Evolutionary conservation across 164 flowering plant genomes (phyloP), one percentile per base, ranked within the genome.

Genomic region (Echeveria elegans): DNA sequence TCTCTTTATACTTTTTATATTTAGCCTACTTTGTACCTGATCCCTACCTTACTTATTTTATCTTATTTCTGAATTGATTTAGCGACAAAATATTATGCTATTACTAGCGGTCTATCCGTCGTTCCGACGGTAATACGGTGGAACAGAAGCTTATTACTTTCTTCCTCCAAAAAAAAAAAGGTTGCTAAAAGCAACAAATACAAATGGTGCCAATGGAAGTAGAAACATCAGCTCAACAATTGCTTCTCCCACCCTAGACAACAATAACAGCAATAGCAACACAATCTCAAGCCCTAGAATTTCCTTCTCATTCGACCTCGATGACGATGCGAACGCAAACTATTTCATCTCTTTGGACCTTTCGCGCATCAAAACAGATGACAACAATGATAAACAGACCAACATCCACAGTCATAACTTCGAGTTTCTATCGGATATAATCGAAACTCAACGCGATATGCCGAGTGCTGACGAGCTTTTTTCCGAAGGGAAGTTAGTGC

Each of bases 401-500:
- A 29, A 63, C 72, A 23, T 19, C 6, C 15, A 73, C 15, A 77
- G 68, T 31, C 32, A 14, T 18, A 43, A 43, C 6, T 92, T 92
- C 65, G 98, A 92, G 85, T 92, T 92, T 66, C 83, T 86, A 5
- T 85, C 91, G 0, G 74, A 66, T 63, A n/a, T n/a, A n/a, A 70
- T 76, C 31, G 37, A 50, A 15, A 61, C 48, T 16, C 61, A 56
- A 23, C 16, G 32, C 19, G 34, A 56, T 2, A 56, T 56, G 61
- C 61, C 32, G 6, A 56, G 32, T 14, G 61, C 61, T 9, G 61
- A 56, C 59, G 96, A 92, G 80, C 81, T 92, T 56, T 85, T 89
- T 76, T 85, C 69, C 59, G 91, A 92, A 59, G 96, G 98, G 2
- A 87, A 83, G 77, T 73, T 92, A 10, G 84, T 89, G 26, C 96